Evolutionary conservation across 2,329 filamentous ascomycete genomes (phyloP), one percentile per base, ranked within the genome.

Genomic region (Sporothrix brasiliensis): DNA sequence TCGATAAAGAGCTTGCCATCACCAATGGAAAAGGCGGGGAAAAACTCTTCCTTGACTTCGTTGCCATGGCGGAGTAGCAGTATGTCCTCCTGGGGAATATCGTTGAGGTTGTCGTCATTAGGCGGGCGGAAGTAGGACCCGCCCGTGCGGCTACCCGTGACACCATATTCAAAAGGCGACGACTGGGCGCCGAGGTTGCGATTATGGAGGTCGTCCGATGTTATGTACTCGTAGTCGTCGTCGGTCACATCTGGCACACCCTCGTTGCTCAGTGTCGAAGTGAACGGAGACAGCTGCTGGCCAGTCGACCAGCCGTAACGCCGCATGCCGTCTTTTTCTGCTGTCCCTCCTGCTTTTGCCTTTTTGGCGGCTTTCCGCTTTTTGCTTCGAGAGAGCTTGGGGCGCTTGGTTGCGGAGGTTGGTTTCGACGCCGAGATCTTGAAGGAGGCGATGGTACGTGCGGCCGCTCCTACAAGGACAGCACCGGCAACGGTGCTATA

Each of bases 221-320:
- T 93, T 77, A 94, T 93, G 82, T 94, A 94, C 77, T 88, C 90
- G 79, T 89, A 94, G 81, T 94, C 91, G 47, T 90, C 87, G 74
- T 93, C 90, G 75, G 88, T 91, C 72, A 94, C 89, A 74, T 70
- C 54, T 27, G 88, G 85, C 11, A 84, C 80, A 54, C 83, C 82
- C 60, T 81, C 82, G 16, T 77, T 74, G 50, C 81, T 78, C 19
- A 81, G 74, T 71, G 80, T 76, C 47, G 85, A 84, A 71, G 79
- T 79, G 75, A 84, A 87, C n/a, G 85, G 85, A 65, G 85, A 87
- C 72, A 86, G 76, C n/a, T 68, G 67, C 16, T 68, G 69, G 39
- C 67, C 69, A 69, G 79, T 77, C 11, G 82, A 81, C 81, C 84
- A 86, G 73, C 84, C 82, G 78, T 84, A 87, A 75, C 85, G 82